phyloP scores from a whole-genome alignment of 306 rosid species.

The Glycine soja region DNA sequence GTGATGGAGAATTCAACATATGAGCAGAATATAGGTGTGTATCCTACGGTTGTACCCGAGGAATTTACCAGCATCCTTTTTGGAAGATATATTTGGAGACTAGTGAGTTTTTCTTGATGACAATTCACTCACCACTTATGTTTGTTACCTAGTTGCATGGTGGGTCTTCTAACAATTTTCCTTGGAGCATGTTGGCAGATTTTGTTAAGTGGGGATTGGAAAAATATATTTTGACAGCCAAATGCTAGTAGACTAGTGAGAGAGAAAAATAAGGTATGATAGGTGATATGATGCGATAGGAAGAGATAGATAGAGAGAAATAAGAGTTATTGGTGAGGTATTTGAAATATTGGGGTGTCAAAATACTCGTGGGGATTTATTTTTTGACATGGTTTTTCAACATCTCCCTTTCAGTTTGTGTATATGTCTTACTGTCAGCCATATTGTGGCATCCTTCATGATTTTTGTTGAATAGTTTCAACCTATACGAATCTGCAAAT shows the following conservation, averaged over 20 bases:
- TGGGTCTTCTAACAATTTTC: not conserved
- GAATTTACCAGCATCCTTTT: not conserved
- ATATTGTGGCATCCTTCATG: not conserved
- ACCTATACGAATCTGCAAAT: not conserved
- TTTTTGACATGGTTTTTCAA: not conserved
- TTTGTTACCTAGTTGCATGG: not conserved
- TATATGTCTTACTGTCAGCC: not conserved
- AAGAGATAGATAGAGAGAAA: too few relatives aligned
- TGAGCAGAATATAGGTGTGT: not conserved
- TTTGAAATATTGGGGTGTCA: too few relatives aligned
- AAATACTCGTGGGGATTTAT: not conserved
- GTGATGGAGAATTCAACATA: not conserved
- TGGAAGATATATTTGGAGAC: not conserved
- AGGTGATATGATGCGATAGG: too few relatives aligned
- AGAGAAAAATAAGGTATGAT: too few relatives aligned
- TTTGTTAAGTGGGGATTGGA: not conserved
- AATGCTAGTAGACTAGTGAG: too few relatives aligned
- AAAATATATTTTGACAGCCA: not conserved
- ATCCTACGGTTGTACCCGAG: not conserved
- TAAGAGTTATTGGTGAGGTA: too few relatives aligned
- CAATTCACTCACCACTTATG: not conserved
- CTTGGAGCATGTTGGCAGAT: not conserved
- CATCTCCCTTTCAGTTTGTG: not conserved
- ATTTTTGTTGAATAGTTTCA: not conserved
- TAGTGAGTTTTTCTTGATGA: not conserved